Conservation (phyloP, 2,329 filamentous ascomycete genomes). For the Botrytis aclada region DNA sequence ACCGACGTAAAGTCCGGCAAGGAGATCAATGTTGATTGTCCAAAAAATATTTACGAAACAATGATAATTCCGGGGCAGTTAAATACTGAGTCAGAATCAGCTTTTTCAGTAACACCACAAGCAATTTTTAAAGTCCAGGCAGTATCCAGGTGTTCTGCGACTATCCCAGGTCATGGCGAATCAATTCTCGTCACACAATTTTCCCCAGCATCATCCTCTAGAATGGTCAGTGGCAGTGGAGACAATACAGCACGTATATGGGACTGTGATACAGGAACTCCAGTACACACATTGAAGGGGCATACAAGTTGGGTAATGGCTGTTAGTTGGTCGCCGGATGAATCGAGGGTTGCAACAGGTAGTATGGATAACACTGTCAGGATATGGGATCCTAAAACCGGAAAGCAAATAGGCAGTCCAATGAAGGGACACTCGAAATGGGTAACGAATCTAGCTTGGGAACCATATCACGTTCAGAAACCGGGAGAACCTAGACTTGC, state of each 20-base stretch:
- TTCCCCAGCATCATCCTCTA: conserved; percentile 71
- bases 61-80: no score
- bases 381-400: conserved; percentile 82
- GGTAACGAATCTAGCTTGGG: conserved; percentile 86
- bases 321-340: conserved; percentile 84
- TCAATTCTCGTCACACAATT: conserved; percentile 85
- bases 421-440: conserved; percentile 87
- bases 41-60: no score
- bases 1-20: no score
- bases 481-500: conserved; percentile 74
- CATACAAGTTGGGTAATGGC: conserved; percentile 89
- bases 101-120: conserved; percentile 73
- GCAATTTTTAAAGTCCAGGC: conserved; percentile 91
- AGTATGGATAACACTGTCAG: conserved; percentile 92
- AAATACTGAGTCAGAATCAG: no score
- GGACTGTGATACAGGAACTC: conserved; percentile 93
- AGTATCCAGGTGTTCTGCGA: conserved; percentile 83
- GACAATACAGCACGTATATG: conserved; percentile 90
- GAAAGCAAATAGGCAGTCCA: conserved; percentile 63
- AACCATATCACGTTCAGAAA: conserved; percentile 83
- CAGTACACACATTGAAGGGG: conserved; percentile 78
- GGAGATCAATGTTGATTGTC: no score
- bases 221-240: conserved; percentile 83
- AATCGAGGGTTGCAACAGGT: conserved; percentile 76
- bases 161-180: conserved; percentile 87